phyloP scores from a whole-genome alignment of 129 eudicot species.

The Lonicera japonica region DNA sequence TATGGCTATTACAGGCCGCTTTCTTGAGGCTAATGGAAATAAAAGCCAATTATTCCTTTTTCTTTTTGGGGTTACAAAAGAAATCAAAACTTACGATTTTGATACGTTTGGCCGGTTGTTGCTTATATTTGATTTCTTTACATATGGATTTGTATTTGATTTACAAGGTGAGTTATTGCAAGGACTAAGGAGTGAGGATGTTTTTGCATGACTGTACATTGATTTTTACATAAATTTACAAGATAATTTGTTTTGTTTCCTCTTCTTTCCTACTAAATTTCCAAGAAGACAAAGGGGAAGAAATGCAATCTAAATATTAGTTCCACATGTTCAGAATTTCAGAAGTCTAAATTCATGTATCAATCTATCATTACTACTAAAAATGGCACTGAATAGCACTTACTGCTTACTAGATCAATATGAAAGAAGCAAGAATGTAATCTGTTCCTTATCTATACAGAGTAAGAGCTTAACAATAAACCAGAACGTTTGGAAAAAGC shows the following conservation, averaged over 20 bases:
- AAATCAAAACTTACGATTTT: not conserved
- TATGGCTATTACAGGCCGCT: conserved; percentile 39
- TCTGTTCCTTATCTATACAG: conserved; percentile 1
- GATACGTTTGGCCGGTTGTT: not conserved
- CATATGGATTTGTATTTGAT: not conserved
- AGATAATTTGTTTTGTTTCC: not conserved
- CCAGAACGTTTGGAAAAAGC: not conserved
- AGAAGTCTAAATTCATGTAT: not conserved
- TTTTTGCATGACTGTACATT: not conserved
- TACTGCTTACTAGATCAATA: conserved; percentile 6
- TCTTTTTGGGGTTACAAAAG: too few relatives aligned
- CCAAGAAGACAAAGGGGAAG: not conserved
- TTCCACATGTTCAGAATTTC: conserved; percentile 5
- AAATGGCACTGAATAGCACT: not conserved
- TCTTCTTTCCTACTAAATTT: not conserved
- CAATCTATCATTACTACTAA: not conserved
- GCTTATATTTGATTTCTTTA: not conserved
- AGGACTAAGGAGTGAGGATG: not conserved
- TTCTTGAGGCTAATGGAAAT: conserved; percentile 4
- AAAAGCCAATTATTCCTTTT: too few relatives aligned
- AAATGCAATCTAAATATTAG: not conserved
- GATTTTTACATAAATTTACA: not conserved
- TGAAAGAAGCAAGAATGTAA: not conserved
- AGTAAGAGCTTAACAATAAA: not conserved
- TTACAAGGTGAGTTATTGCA: not conserved